Base-by-base conservation (phyloP, 2,329 filamentous ascomycete genomes). In the Nemania sp. region DNA sequence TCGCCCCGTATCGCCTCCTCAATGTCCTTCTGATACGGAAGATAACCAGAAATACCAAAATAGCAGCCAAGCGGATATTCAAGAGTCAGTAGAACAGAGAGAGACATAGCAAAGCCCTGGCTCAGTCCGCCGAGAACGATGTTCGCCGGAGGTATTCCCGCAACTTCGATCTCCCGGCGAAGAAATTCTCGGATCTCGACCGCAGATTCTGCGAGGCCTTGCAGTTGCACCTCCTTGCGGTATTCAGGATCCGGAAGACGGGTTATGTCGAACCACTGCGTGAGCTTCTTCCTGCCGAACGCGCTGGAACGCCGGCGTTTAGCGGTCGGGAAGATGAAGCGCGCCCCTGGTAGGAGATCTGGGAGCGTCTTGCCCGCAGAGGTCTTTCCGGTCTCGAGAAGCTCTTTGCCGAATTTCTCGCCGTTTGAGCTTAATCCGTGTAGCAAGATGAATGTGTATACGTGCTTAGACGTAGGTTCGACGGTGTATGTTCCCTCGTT, bases 261-360 rank as follows among this genome's bases (percentile, higher is more conserved):
- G 15, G 71, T 75, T 8, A 75, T 70, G 58, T 82, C 74, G 56
- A 80, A 81, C 78, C 80, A 83, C 61, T 80, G 76, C 7, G 76
- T 75, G 31, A 80, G 72, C 9, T 69, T 66, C 0, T 70, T 66
- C 2, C 73, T 71, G 6, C 76, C 72, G 37, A 78, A 75, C 3
- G 71, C 68, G 1, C 65, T 71, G 0, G 79, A 74, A 8, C 76
- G 74, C 0, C 76, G 70, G 11, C 72, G 73, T 6, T 66, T 70
- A 0, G 80, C 73, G 0, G 78, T 80, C 0, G 79, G 80, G 50
- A 82, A 82, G 34, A 82, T 65, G 51, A 80, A 81, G 53, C 75
- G 77, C 1, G 73, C 70, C 8, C 70, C 62, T 0, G 71, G 71
- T 2, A 74, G 52, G 4, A 69, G 33, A 0, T 65, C 42, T 3